Conservation (phyloP, 2,329 filamentous ascomycete genomes). For the Chrysosporium queenslandicum region DNA sequence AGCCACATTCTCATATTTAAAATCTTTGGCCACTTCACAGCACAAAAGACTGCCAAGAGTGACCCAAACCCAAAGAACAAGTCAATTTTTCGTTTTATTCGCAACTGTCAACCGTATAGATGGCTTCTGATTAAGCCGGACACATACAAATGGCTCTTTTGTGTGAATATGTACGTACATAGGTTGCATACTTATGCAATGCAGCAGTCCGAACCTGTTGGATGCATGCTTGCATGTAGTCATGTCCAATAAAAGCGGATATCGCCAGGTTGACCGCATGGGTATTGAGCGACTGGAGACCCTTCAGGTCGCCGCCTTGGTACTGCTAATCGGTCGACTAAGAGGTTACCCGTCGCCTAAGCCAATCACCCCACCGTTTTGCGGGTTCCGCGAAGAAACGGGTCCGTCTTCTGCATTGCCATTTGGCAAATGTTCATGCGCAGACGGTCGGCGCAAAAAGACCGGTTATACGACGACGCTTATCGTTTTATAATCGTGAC, state of each 20-base stretch:
- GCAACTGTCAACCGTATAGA: not conserved
- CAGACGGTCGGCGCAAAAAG: not conserved
- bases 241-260: constrained; percentile 1
- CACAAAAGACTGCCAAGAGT: not conserved
- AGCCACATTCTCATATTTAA: not conserved
- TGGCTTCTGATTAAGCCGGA: not conserved
- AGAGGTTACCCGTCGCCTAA: not conserved
- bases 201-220: constrained; percentile 1
- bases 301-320: not conserved
- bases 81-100: not conserved
- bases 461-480: not conserved
- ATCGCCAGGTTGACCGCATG: not conserved
- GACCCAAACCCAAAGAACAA: not conserved
- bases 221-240: not conserved
- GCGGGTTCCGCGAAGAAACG: not conserved
- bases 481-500: constrained; percentile 32
- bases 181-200: not conserved
- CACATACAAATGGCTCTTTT: not conserved
- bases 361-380: not conserved
- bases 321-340: not conserved
- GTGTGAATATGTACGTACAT: not conserved
- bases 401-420: not conserved
- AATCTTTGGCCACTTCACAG: not conserved
- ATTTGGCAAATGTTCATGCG: not conserved
- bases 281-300: not conserved